These are phyloP conservation scores for Articulospora tetracladia DNA, from an alignment of 495 filamentous ascomycete genomes.

Conservation along the genomic window DNA sequence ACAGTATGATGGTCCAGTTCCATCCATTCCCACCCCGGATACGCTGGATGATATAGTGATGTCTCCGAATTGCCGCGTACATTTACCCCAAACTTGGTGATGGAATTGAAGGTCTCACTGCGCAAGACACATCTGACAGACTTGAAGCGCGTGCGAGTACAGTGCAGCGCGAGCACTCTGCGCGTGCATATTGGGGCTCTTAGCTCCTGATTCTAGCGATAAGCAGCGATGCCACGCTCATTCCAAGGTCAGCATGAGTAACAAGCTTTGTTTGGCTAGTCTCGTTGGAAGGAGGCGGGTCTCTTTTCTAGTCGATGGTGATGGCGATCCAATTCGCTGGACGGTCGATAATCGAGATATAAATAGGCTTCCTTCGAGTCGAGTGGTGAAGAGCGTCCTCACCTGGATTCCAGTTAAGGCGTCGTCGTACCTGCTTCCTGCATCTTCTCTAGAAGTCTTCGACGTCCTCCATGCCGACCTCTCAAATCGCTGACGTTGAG, in stretches of 20 bases:
- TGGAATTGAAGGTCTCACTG: background rate
- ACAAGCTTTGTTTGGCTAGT: background rate
- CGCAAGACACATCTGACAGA: background rate
- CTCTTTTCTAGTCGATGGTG: background rate
- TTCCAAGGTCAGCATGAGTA: background rate
- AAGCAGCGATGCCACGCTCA: background rate
- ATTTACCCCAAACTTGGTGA: background rate
- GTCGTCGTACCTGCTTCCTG: conserved; percentile 11
- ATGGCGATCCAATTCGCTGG: background rate
- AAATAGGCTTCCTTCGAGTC: background rate
- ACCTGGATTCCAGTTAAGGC: background rate
- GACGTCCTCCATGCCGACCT: background rate
- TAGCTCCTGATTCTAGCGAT: no score
- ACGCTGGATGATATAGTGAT: background rate
- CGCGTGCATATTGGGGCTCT: background rate
- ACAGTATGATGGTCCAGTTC: conserved; percentile 1
- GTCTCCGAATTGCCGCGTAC: background rate
- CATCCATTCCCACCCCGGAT: background rate
- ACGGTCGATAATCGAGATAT: background rate
- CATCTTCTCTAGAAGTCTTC: background rate
- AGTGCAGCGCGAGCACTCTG: background rate
- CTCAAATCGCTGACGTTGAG: conserved; percentile 2
- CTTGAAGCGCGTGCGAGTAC: background rate
- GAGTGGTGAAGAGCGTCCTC: background rate
- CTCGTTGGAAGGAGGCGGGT: background rate